Percentiles rank a stretch among this genome's conserved stretches.
Evolutionary conservation across 352 stramenopile species (phyloP).

Genomic region (Globisporangium okanoganense): DNA sequence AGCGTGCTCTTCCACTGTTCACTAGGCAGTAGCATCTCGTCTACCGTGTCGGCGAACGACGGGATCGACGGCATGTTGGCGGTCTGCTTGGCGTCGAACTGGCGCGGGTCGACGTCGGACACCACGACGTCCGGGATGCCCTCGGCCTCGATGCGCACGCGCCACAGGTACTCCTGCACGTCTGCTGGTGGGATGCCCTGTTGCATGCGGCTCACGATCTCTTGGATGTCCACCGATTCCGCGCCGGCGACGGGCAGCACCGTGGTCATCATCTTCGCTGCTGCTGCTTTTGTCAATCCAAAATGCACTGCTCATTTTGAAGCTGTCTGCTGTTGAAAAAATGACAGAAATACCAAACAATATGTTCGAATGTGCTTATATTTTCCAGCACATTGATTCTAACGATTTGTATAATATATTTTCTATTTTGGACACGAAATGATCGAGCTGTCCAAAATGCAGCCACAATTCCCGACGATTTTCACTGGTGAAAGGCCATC

Average conservation of each 20-base stretch:
- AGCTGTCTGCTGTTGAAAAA: no score
- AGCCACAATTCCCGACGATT: neutral
- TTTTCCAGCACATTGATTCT: neutral
- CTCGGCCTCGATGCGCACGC: conserved; percentile 74
- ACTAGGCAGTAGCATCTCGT: conserved; percentile 25
- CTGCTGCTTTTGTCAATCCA: neutral
- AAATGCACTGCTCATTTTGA: no score
- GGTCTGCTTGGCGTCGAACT: conserved; percentile 64
- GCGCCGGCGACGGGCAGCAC: conserved; percentile 63
- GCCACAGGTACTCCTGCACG: conserved; percentile 85
- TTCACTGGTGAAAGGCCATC: conserved; percentile 13
- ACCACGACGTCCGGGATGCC: conserved; percentile 76
- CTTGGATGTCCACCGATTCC: conserved; percentile 44
- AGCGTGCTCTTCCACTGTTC: conserved; percentile 54
- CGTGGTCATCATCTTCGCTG: conserved; percentile 52
- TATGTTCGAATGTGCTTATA: neutral
- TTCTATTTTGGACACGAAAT: neutral
- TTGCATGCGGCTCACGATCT: conserved; percentile 62
- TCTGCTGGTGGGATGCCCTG: conserved; percentile 56
- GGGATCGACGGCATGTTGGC: conserved; percentile 70
- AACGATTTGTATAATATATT: neutral
- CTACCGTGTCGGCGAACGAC: conserved; percentile 28
- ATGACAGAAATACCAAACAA: neutral
- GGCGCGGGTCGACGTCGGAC: conserved; percentile 54
- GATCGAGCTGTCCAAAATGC: neutral